These are phyloP conservation scores for Suillus paluster DNA, from an alignment of 768 basidiomycete species.

Conservation along the genomic window DNA sequence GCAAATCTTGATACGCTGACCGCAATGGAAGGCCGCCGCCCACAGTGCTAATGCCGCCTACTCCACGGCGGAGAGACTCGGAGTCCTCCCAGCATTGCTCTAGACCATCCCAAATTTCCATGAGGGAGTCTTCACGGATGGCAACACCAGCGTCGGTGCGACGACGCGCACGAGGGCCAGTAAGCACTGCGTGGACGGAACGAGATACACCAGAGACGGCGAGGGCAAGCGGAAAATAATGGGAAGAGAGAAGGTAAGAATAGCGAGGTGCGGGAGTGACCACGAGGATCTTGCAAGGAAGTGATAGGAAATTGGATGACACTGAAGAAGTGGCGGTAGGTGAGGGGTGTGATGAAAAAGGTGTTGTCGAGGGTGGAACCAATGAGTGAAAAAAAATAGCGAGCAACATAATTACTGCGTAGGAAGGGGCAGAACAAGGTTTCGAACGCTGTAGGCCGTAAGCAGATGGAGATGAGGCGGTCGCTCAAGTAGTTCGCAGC, in stretches of 20 bases:
- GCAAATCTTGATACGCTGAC: too few species aligned
- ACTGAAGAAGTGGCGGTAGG: slow-evolving; percentile 27
- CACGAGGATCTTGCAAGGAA: slow-evolving; percentile 23
- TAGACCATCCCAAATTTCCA: slow-evolving; percentile 84
- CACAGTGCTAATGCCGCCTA: slow-evolving; percentile 45
- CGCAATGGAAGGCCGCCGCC: slow-evolving; percentile 23
- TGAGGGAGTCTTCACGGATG: slow-evolving; percentile 66
- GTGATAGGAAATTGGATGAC: slow-evolving; percentile 27
- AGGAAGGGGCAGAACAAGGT: too few species aligned
- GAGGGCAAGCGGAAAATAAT: slow-evolving; percentile 71
- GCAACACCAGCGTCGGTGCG: slow-evolving; percentile 52
- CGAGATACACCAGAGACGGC: slow-evolving; percentile 79
- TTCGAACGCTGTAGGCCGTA: too few species aligned
- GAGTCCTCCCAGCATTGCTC: slow-evolving; percentile 87
- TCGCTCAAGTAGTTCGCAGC: too few species aligned
- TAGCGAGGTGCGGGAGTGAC: slow-evolving; percentile 41
- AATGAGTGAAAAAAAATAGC: too few species aligned
- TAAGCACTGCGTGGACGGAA: slow-evolving; percentile 75
- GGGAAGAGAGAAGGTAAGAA: slow-evolving; percentile 57
- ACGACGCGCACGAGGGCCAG: slow-evolving; percentile 75
- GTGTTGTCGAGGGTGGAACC: too few species aligned
- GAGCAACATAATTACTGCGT: too few species aligned
- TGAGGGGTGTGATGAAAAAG: slow-evolving; percentile 41
- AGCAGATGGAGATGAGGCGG: too few species aligned
- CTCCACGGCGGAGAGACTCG: slow-evolving; percentile 58